Evolutionary conservation across 129 eudicot species (phyloP).

Genomic region (Artemisia argyi): DNA sequence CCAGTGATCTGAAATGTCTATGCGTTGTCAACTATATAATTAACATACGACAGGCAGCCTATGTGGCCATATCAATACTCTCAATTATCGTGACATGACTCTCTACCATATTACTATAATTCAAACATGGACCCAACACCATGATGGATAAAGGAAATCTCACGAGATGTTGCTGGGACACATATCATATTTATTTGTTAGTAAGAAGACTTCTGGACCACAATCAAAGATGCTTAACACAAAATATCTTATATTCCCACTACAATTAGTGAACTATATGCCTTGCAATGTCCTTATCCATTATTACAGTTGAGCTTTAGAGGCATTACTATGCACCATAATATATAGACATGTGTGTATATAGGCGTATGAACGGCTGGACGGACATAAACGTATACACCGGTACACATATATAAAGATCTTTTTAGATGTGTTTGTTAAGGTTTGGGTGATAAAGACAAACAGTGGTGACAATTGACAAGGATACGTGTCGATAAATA

Average conservation of each 20-base stretch:
- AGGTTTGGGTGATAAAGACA: constrained; percentile 10
- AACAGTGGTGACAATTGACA: not conserved
- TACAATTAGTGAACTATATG: constrained; percentile 10
- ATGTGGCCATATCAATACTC: not conserved
- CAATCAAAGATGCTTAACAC: constrained; percentile 11
- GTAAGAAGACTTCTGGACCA: constrained; percentile 17
- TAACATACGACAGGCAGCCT: not conserved
- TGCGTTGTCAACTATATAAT: too few relatives aligned
- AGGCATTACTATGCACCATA: not conserved
- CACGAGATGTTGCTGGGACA: constrained; percentile 3
- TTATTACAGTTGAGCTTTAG: not conserved
- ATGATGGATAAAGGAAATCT: constrained; percentile 14
- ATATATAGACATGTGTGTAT: not conserved
- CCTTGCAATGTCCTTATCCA: constrained; percentile 7
- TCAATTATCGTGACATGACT: constrained; percentile 19
- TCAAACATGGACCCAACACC: constrained; percentile 12
- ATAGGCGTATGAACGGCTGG: not conserved
- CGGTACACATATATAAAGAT: too few relatives aligned
- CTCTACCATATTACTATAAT: not conserved
- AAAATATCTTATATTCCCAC: constrained; percentile 9
- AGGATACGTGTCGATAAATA: not conserved
- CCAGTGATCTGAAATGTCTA: too few relatives aligned
- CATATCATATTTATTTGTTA: constrained; percentile 1
- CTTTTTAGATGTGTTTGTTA: not conserved
- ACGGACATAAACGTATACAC: too few relatives aligned